Evolutionary conservation across 2,329 filamentous ascomycete genomes (phyloP), one percentile per base, ranked within the genome.

Genomic region (Arthrobotrys sphaeroides): DNA sequence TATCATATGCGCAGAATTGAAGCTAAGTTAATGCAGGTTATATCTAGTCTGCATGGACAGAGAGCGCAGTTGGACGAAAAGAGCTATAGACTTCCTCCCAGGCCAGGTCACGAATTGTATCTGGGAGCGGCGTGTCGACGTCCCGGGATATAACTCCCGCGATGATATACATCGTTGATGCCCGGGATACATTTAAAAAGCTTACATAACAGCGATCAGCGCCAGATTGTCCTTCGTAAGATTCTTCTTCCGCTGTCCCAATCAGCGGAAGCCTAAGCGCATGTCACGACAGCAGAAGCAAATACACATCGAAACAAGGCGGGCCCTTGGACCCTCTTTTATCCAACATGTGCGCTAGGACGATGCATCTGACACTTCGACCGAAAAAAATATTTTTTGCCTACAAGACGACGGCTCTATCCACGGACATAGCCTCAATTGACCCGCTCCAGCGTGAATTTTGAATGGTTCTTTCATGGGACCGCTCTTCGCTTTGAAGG

Each of bases 241-340:
- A 75, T 69, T 60, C 42, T 69, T 49, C 12, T 59, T 33, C 38
- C 36, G 24, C 59, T 45, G 64, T 45, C 43, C 57, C 67, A 61
- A 72, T 65, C 59, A 72, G 49, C 67, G 67, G 59, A 59, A 64
- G 64, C 60, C 64, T 65, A 69, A 75, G 72, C 72, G 70, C 70
- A 74, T 40, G 31, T 61, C 42, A 62, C 45, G 31, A 33, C 66
- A 45, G 60, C 53, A 65, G 43, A 60, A 61, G 65, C 53, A 61
- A 70, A 61, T 59, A 57, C 26, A 42, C 20, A 22, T 24, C 45
- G 28, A 70, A 70, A 70, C 66, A 70, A 47, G 66, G 66, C 66
- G 66, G 66, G 45, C 65, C 51, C 65, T 59, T 53, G 53, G 55
- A 42, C 26, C 51, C 36, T 57, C 40, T 57, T n/a, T 67, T 67